A percentile compares a stretch with the other conserved stretches of the same genome.
These are phyloP conservation scores for Russula abietina DNA, from an alignment of 768 basidiomycete genomes.

Conservation along the genomic window DNA sequence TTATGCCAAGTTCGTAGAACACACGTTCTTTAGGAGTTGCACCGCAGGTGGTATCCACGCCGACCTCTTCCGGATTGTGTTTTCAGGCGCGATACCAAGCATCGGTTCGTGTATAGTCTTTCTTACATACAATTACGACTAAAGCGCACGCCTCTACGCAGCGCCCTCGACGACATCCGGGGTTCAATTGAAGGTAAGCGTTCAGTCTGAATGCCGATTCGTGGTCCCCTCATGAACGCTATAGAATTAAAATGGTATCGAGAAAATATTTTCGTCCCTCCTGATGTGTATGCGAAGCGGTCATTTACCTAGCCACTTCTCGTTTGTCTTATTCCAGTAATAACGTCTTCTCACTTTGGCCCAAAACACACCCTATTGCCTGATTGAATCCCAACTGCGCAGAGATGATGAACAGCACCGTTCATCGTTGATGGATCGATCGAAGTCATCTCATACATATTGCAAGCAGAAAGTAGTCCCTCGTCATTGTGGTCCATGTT, in stretches of 20 bases:
- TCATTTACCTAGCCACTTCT: background rate
- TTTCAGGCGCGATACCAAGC: slow-evolving; percentile 38
- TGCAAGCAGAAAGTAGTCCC: background rate
- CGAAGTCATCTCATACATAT: background rate
- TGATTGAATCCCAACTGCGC: background rate
- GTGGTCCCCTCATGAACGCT: slow-evolving; percentile 1
- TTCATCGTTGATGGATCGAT: background rate
- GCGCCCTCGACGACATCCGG: slow-evolving; percentile 78
- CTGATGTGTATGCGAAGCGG: slow-evolving; percentile 23
- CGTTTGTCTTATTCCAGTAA: background rate
- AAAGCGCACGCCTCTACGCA: slow-evolving; percentile 29
- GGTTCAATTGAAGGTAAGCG: slow-evolving; percentile 63
- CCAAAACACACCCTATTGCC: no score
- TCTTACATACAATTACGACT: background rate
- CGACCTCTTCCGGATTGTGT: slow-evolving; percentile 25
- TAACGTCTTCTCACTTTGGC: background rate
- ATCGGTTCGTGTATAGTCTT: slow-evolving; percentile 47
- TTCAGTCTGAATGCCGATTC: background rate
- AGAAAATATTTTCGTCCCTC: slow-evolving; percentile 58
- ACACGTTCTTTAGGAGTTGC: slow-evolving; percentile 51
- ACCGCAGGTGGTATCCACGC: slow-evolving; percentile 63
- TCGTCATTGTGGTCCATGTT: background rate
- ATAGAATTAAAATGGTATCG: slow-evolving; percentile 78
- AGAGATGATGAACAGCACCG: background rate
- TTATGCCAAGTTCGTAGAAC: background rate